These are phyloP conservation scores for Russula ochroleuca DNA, from an alignment of 768 basidiomycete genomes.

Conservation along the genomic window DNA sequence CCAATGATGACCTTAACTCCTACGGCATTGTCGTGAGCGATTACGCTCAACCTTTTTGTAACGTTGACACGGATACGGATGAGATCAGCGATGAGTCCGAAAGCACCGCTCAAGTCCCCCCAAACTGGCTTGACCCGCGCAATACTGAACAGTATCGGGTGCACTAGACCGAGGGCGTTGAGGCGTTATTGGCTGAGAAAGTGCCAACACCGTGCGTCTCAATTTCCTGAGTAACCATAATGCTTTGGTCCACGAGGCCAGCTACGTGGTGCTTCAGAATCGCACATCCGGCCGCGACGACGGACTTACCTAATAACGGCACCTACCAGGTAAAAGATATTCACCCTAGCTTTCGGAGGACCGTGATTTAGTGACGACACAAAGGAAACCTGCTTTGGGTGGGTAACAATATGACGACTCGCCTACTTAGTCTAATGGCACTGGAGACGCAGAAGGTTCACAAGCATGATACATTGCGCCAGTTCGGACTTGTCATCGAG, in stretches of 20 bases:
- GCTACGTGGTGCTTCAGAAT: slow-evolving; percentile 37
- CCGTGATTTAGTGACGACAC: no score
- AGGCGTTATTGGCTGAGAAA: no score
- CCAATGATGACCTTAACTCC: slow-evolving; percentile 92
- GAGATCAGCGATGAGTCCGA: slow-evolving; percentile 94
- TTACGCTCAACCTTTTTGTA: slow-evolving; percentile 85
- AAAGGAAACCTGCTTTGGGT: no score
- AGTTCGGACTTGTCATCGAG: no score
- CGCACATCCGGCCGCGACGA: neutral
- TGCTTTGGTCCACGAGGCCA: slow-evolving; percentile 96
- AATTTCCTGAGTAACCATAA: slow-evolving; percentile 85
- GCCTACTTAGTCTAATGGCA: no score
- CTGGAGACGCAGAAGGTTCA: no score
- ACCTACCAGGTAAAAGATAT: slow-evolving; percentile 69
- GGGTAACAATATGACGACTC: no score
- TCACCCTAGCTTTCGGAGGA: no score
- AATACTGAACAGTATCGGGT: slow-evolving; percentile 49
- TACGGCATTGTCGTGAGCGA: slow-evolving; percentile 80
- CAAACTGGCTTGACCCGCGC: slow-evolving; percentile 99
- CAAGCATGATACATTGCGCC: no score
- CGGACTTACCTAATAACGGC: slow-evolving; percentile 53
- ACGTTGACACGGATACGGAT: slow-evolving; percentile 83
- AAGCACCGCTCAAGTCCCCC: slow-evolving; percentile 97
- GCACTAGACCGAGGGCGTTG: no score
- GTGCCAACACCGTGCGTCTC: no score